Conservation (phyloP, 1,284 basidiomycete genomes). For the Heterobasidion irregulare region DNA sequence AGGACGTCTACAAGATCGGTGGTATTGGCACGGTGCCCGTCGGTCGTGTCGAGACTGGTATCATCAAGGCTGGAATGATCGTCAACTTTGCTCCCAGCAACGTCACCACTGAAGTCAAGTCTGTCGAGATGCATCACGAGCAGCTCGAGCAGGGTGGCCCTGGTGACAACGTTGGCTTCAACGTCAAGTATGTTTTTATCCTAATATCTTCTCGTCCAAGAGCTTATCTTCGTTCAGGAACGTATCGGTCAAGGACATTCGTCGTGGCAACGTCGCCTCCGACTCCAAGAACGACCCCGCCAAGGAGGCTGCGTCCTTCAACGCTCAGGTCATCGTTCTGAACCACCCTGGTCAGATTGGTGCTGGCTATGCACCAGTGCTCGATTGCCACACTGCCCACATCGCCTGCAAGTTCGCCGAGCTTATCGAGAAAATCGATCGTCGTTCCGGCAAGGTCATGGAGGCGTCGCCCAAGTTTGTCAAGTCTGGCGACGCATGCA, state of each 20-base stretch:
- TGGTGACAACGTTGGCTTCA: slow-evolving; percentile 99
- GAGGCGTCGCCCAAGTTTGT: slow-evolving; percentile 92
- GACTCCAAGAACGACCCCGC: slow-evolving; percentile 99
- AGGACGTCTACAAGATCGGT: slow-evolving; percentile 99
- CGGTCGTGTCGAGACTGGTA: slow-evolving; percentile 99
- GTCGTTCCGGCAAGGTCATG: slow-evolving; percentile 91
- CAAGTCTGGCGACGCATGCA: slow-evolving; percentile 94
- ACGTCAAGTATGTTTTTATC: slow-evolving; percentile 69
- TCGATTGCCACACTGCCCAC: slow-evolving; percentile 99
- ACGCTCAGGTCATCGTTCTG: slow-evolving; percentile 99
- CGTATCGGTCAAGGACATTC: slow-evolving; percentile 99
- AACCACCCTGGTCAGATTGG: slow-evolving; percentile 99
- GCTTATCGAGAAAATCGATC: slow-evolving; percentile 98
- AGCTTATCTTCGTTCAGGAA: slow-evolving; percentile 55
- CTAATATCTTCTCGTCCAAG: not conserved
- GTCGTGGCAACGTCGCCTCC: slow-evolving; percentile 97
- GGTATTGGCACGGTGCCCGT: slow-evolving; percentile 99
- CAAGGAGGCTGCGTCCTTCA: slow-evolving; percentile 99
- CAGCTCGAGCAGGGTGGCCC: slow-evolving; percentile 92
- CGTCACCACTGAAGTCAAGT: slow-evolving; percentile 99
- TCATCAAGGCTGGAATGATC: slow-evolving; percentile 99
- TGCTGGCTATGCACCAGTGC: slow-evolving; percentile 95
- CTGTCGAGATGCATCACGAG: slow-evolving; percentile 99
- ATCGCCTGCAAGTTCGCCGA: slow-evolving; percentile 99
- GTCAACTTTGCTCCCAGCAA: slow-evolving; percentile 95